phyloP scores from a whole-genome alignment of 805 yeast species.

The Cyberlindnera subsufficiens region DNA sequence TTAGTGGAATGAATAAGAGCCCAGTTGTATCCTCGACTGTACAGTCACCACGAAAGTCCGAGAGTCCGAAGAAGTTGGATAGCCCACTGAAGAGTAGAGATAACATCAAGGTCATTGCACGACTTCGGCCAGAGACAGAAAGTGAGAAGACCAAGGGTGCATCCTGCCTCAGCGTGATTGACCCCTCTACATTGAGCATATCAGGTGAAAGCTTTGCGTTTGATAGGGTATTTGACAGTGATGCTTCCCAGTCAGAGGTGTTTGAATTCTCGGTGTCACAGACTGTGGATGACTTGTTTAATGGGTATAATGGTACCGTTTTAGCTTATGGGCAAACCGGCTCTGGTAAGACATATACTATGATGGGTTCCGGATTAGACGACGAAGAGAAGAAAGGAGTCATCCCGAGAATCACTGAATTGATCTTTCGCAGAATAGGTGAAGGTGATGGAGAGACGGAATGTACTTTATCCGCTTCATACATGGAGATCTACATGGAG shows the following conservation, averaged over 20 bases:
- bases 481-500: slow-evolving; percentile 81
- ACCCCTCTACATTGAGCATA: slow-evolving; percentile 8
- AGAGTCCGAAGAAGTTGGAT: background rate
- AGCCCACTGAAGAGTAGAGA: slow-evolving; percentile 9
- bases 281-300: slow-evolving; percentile 62
- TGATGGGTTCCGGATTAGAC: slow-evolving; percentile 54
- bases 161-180: slow-evolving; percentile 3
- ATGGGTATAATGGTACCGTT: slow-evolving; percentile 75
- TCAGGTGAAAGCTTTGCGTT: slow-evolving; percentile 40
- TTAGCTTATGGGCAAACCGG: slow-evolving; percentile 80
- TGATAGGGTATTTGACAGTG: slow-evolving; percentile 56
- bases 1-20: background rate
- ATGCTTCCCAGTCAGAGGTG: slow-evolving; percentile 48
- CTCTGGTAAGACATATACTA: slow-evolving; percentile 69
- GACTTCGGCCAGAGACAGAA: slow-evolving; percentile 57
- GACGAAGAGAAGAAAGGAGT: slow-evolving; percentile 39
- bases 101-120: slow-evolving; percentile 61
- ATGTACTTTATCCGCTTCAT: slow-evolving; percentile 56
- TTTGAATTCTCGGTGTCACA: slow-evolving; percentile 53
- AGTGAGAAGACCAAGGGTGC: slow-evolving; percentile 23
- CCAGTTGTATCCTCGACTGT: background rate
- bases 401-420: slow-evolving; percentile 66
- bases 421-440: slow-evolving; percentile 51
- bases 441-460: slow-evolving; percentile 44
- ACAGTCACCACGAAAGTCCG: background rate